Evolutionary conservation across 768 basidiomycete genomes (phyloP).

Genomic region (Kockovaella imperatae): DNA sequence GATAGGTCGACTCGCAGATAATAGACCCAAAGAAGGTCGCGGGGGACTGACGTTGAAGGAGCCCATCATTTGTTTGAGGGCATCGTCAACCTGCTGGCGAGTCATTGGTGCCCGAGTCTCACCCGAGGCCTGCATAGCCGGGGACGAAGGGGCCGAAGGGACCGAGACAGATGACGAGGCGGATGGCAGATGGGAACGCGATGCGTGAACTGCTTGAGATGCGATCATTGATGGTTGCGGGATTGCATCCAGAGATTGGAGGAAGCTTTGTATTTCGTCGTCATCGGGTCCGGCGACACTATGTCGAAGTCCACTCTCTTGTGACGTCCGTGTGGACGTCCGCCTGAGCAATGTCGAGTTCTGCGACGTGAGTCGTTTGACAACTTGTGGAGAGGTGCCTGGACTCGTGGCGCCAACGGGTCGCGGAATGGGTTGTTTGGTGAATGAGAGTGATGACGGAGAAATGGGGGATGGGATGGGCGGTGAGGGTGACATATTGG

Average conservation of each 20-base stretch:
- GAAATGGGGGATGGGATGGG: conserved; percentile 13
- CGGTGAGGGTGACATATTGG: conserved; percentile 26
- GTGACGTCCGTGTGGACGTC: conserved; percentile 21
- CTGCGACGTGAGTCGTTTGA: conserved; percentile 40
- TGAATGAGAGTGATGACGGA: conserved; percentile 29
- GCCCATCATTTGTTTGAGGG: conserved; percentile 33
- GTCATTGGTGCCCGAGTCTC: conserved; percentile 31
- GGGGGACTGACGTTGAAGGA: conserved; percentile 23
- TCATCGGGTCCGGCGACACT: conserved; percentile 29
- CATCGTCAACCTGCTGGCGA: conserved; percentile 32
- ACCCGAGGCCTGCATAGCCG: background rate
- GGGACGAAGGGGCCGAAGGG: conserved; percentile 15
- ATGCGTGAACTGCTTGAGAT: conserved; percentile 25
- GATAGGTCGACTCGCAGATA: conserved; percentile 25
- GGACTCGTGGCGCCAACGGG: conserved; percentile 15
- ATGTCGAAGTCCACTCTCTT: conserved; percentile 24
- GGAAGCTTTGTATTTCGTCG: conserved; percentile 42
- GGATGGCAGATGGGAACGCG: conserved; percentile 28
- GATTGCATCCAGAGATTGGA: conserved; percentile 39
- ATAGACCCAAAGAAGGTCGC: conserved; percentile 18
- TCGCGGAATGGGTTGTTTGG: conserved; percentile 26
- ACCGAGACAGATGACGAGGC: conserved; percentile 37
- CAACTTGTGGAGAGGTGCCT: conserved; percentile 18
- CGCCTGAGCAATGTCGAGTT: conserved; percentile 12
- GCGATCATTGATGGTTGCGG: conserved; percentile 38